phyloP scores from a whole-genome alignment of 345 rosid genomes.

The Cardamine occulta region DNA sequence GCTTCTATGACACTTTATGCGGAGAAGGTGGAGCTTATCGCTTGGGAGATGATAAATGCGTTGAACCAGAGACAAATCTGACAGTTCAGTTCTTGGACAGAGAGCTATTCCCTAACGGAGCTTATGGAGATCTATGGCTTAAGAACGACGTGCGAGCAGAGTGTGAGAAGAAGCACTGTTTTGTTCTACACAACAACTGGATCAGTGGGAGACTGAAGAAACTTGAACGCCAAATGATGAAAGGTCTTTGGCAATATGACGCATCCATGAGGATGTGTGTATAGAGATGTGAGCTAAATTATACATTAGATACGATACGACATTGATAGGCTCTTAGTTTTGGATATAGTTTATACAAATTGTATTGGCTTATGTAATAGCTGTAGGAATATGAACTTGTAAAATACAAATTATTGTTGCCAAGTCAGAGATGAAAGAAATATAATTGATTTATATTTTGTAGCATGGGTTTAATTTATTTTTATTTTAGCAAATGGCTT shows the following conservation, averaged over 20 bases:
- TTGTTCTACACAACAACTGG: slow-evolving; percentile 86
- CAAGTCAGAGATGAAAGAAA: not conserved
- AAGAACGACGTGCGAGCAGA: slow-evolving; percentile 57
- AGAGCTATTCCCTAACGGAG: slow-evolving; percentile 90
- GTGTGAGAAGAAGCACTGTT: slow-evolving; percentile 63
- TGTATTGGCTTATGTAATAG: slow-evolving; percentile 12
- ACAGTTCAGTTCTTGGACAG: slow-evolving; percentile 75
- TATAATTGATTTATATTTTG: not conserved
- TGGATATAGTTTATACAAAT: slow-evolving; percentile 30
- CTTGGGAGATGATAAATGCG: slow-evolving; percentile 57
- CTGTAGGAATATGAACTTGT: slow-evolving; percentile 23
- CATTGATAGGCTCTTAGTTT: slow-evolving; percentile 7
- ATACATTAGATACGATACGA: not conserved
- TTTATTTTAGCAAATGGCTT: not conserved
- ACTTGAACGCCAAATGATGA: slow-evolving; percentile 71
- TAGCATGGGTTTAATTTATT: not conserved
- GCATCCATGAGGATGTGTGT: slow-evolving; percentile 71
- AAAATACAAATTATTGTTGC: not conserved
- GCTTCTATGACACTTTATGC: slow-evolving; percentile 88
- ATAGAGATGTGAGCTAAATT: slow-evolving; percentile 38
- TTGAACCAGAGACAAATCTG: slow-evolving; percentile 74
- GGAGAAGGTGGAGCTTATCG: slow-evolving; percentile 80
- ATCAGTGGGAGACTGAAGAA: slow-evolving; percentile 84
- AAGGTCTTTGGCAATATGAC: slow-evolving; percentile 87
- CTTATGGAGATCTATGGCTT: slow-evolving; percentile 74